These are phyloP conservation scores for Aspergillus clavatus DNA, from an alignment of 2,329 filamentous ascomycete genomes.

Conservation along the genomic window DNA sequence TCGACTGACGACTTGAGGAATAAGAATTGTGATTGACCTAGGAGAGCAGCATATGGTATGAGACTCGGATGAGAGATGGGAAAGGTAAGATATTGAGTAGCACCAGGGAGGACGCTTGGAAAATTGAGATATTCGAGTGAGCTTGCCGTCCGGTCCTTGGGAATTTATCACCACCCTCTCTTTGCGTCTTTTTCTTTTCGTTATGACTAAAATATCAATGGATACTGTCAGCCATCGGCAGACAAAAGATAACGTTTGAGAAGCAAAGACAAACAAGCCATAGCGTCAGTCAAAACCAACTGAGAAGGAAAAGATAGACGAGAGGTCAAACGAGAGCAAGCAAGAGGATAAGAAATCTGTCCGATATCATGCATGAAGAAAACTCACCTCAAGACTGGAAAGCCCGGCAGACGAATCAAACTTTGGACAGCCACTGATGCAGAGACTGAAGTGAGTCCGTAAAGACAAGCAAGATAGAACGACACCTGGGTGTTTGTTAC, in stretches of 20 bases:
- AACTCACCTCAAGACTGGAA: not conserved
- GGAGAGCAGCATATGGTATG: conserved; percentile 18
- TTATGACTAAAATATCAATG: not conserved
- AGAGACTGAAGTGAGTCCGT: not conserved
- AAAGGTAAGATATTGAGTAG: not conserved
- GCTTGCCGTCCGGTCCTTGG: too few species aligned
- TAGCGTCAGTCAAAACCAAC: not conserved
- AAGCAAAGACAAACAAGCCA: not conserved
- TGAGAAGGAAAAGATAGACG: not conserved
- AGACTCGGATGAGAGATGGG: not conserved
- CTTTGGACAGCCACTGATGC: not conserved
- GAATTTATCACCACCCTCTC: not conserved
- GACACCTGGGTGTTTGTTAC: too few species aligned
- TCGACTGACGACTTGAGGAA: not conserved
- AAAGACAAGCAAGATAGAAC: not conserved
- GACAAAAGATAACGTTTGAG: not conserved
- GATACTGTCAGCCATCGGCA: not conserved
- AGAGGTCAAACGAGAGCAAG: not conserved
- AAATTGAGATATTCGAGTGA: too few species aligned
- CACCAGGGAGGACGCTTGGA: not conserved
- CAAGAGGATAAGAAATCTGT: not conserved
- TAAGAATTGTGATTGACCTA: not conserved
- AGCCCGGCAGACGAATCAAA: not conserved
- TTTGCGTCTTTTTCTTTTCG: not conserved
- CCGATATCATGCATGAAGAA: not conserved